Percentiles rank a stretch among this genome's conserved stretches.
Conservation (phyloP, 2,329 filamentous ascomycete species). For the Phyllosticta paracitricarpa region DNA sequence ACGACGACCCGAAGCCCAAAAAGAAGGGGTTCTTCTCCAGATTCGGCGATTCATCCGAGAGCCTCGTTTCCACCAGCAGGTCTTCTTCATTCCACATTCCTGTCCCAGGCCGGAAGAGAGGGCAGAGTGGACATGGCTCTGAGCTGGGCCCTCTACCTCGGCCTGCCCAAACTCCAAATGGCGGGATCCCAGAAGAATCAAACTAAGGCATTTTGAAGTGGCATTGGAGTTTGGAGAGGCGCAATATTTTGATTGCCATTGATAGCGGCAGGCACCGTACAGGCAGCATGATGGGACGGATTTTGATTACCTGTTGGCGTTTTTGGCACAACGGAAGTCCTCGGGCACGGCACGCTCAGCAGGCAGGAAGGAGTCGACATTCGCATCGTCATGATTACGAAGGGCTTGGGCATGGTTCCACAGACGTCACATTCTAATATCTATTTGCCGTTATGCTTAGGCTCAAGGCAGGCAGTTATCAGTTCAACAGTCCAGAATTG, state of each 20-base stretch:
- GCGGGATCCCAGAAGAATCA: conserved; percentile 14
- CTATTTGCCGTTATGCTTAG: background rate
- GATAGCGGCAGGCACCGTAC: background rate
- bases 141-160: conserved; percentile 58
- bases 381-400: conserved; percentile 4
- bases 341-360: background rate
- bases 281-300: background rate
- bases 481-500: background rate
- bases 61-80: conserved; percentile 20
- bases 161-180: conserved; percentile 13
- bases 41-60: conserved; percentile 52
- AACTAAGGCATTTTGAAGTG: background rate
- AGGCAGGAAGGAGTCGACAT: conserved; percentile 6
- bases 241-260: background rate
- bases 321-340: conserved; percentile 1
- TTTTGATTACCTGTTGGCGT: conserved; percentile 7
- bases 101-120: conserved; percentile 61
- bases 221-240: background rate
- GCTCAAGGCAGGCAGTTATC: background rate
- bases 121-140: conserved; percentile 58
- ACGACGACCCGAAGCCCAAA: conserved; percentile 59
- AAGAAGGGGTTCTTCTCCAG: conserved; percentile 73
- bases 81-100: conserved; percentile 49
- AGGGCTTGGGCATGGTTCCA: background rate
- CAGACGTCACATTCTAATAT: background rate